phyloP scores from a whole-genome alignment of 768 basidiomycete species.

The Leccinum boreale region DNA sequence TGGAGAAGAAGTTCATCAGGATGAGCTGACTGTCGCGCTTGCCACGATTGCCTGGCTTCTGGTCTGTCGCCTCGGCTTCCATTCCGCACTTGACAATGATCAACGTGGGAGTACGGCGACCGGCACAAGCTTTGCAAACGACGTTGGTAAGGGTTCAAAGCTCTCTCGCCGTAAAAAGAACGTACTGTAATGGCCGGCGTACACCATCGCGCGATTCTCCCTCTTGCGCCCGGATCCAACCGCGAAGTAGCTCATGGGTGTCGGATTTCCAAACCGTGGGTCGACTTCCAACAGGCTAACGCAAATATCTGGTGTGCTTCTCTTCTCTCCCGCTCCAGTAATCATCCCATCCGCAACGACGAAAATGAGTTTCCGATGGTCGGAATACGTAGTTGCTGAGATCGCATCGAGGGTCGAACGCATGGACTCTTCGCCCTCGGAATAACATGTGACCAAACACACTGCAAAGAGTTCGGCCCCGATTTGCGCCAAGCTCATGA shows the following conservation, averaged over 20 bases:
- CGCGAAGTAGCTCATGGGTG: slow-evolving; percentile 89
- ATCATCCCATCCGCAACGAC: slow-evolving; percentile 99
- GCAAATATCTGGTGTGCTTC: slow-evolving; percentile 95
- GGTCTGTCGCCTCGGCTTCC: slow-evolving; percentile 78
- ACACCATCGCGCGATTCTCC: slow-evolving; percentile 95
- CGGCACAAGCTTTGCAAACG: slow-evolving; percentile 59
- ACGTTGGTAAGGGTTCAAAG: slow-evolving; percentile 1
- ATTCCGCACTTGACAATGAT: slow-evolving; percentile 97
- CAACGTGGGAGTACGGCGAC: slow-evolving; percentile 89
- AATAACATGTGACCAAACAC: slow-evolving; percentile 96
- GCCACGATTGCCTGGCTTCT: slow-evolving; percentile 96
- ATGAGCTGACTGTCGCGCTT: slow-evolving; percentile 99
- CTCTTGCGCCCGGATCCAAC: slow-evolving; percentile 88
- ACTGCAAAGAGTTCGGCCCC: slow-evolving; percentile 94
- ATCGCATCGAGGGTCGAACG: slow-evolving; percentile 92
- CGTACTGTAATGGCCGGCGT: slow-evolving; percentile 99
- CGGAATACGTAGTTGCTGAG: slow-evolving; percentile 86
- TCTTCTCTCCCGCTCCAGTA: slow-evolving; percentile 94
- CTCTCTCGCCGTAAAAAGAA: slow-evolving; percentile 13
- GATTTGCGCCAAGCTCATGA: slow-evolving; percentile 83
- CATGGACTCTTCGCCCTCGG: slow-evolving; percentile 92
- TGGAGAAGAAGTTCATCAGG: slow-evolving; percentile 99
- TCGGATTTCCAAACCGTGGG: slow-evolving; percentile 92
- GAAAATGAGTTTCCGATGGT: slow-evolving; percentile 88
- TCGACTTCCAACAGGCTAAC: slow-evolving; percentile 90